Evolutionary conservation across 108 stramenopile genomes (phyloP), one percentile per base, ranked within the genome.

Genomic region (Mediolabrus comicus): DNA sequence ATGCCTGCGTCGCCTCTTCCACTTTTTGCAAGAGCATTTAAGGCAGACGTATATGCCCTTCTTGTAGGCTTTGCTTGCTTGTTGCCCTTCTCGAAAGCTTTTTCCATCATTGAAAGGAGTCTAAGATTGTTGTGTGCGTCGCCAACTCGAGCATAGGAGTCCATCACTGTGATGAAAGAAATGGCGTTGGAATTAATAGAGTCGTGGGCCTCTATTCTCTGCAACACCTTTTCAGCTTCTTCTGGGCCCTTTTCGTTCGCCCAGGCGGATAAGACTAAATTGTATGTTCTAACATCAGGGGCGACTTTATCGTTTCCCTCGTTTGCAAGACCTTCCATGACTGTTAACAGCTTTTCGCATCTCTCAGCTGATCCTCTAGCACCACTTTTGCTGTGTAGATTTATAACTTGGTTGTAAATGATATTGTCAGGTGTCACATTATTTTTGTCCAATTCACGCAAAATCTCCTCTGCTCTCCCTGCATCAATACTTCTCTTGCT

Each of bases 131-230:
- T 71, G 55, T 75, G 71, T 1, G 46, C 57, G 35, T 79, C 72
- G 34, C 72, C 66, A 53, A 60, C 72, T 38, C 53, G 68, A 25
- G 83, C 83, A 31, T 56, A 77, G 7, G 83, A 72, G 30, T 87
- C 84, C 34, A 87, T 57, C 14, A 71, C 76, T 14, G 66, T 66
- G 4, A 61, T 59, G 67, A 36, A 69, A 0, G 73, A 68, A 17
- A 66, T 72, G 27, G 64, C 49, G 49, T 69, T 66, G 25, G 71
- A 65, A 19, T 56, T 19, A 53, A 72, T 66, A 8, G 46, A 11
- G 1, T 26, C 14, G 24, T 69, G 58, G n/a, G 11, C 27, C n/a
- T 60, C 69, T n/a, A 69, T 13, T 52, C 69, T 52, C 12, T 43
- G 41, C 59, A 69, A 60, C 12, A 60, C 31, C 19, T 31, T 36